Evolutionary conservation across 371 early-diverging fungal species (phyloP), one percentile per base, ranked within the genome.

Genomic region (Mortierella sp.): DNA sequence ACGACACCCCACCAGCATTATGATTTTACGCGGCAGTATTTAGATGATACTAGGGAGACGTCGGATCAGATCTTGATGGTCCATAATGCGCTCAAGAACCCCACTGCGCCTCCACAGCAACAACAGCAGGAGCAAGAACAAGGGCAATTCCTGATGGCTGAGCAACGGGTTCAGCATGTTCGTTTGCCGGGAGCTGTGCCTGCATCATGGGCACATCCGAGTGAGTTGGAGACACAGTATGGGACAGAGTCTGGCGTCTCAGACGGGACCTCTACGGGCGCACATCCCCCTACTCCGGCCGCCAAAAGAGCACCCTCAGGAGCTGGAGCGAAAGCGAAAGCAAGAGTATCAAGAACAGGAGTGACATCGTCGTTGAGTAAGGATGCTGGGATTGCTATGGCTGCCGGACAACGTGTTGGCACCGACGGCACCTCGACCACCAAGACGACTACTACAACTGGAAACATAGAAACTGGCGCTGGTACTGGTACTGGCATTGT

Each of bases 181-280:
- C 41, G 72, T 4, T 5, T 68, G 12, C 43, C 38, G 7, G 68
- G 68, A 8, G 68, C 68, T 41, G 18, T 68, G 21, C 68, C 68
- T 38, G 68, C 68, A 1, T 68, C 68, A 41, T 68, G 68, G 68
- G 43, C 68, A 24, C 68, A 68, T 68, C 68, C 71, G 27, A 71
- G 48, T 71, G 71, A 71, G 5, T 38, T 68, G 41, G 41, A 41
- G 24, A 68, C 68, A 8, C 68, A 41, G 10, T 68, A 38, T 18
- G 68, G 68, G 21, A 68, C 38, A 6, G 68, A 38, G 38, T 38
- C 54, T 3, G 49, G 72, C 8, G 14, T 48, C 3, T 46, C 48
- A 6, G 72, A 72, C 4, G 68, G 68, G 2, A 68, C 68, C 10
- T 68, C 68, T 38, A 68, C 68, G 8, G 68, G 68, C 21, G 68